phyloP scores from a whole-genome alignment of 805 yeast genomes.

The Metahyphopichia silvanorum region DNA sequence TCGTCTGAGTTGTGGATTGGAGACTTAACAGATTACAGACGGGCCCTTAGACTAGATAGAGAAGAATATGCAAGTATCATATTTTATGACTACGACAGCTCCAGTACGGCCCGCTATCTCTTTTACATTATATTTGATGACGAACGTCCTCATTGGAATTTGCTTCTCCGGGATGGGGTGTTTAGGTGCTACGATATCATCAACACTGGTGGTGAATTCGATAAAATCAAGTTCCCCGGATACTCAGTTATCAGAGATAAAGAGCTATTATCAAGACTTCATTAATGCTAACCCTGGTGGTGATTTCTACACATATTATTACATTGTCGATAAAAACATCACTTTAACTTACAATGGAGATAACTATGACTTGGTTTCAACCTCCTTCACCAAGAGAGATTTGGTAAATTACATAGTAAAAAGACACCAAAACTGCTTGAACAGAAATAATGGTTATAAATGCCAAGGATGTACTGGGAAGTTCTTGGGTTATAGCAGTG shows the following conservation, averaged over 20 bases:
- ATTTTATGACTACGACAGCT: not conserved
- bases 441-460: too few relatives aligned
- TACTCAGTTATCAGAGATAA: not conserved
- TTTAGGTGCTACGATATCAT: not conserved
- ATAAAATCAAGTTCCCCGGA: not conserved
- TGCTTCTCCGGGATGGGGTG: not conserved
- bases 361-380: not conserved
- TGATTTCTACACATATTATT: not conserved
- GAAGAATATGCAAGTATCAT: not conserved
- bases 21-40: not conserved
- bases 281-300: not conserved
- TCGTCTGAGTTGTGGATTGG: not conserved
- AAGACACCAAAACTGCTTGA: too few relatives aligned
- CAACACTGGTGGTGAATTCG: not conserved
- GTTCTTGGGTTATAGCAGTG: too few relatives aligned
- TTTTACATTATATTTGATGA: not conserved
- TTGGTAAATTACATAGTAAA: too few relatives aligned
- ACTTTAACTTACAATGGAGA: not conserved
- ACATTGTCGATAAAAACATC: not conserved
- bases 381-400: too few relatives aligned
- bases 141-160: not conserved
- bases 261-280: not conserved
- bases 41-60: not conserved
- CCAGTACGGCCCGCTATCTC: not conserved
- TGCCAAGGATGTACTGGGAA: too few relatives aligned